Conservation (phyloP, 2,329 filamentous ascomycete species). For the Cadophora luteo-olivacea region DNA sequence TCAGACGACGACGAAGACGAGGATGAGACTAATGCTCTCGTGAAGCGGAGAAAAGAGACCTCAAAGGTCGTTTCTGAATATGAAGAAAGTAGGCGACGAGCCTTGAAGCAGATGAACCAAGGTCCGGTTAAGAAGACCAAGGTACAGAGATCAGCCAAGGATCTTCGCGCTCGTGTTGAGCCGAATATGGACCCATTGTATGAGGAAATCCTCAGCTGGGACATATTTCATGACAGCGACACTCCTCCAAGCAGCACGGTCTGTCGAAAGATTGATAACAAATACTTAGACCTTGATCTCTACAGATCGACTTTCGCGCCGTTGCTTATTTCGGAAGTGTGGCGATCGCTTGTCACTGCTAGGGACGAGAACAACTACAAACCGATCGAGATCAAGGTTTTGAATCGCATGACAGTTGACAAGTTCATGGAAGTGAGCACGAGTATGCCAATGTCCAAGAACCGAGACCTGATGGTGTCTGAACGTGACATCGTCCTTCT, state of each 20-base stretch:
- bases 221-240: slow-evolving; percentile 89
- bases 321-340: slow-evolving; percentile 89
- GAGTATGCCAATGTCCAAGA: slow-evolving; percentile 72
- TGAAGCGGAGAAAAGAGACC: slow-evolving; percentile 52
- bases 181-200: slow-evolving; percentile 88
- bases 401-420: slow-evolving; percentile 88
- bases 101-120: slow-evolving; percentile 59
- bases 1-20: slow-evolving; percentile 77
- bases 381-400: slow-evolving; percentile 85
- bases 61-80: slow-evolving; percentile 49
- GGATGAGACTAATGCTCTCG: slow-evolving; percentile 53
- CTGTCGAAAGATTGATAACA: slow-evolving; percentile 78
- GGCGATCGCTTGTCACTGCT: slow-evolving; percentile 89
- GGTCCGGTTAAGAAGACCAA: slow-evolving; percentile 86
- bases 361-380: slow-evolving; percentile 85
- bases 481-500: slow-evolving; percentile 92
- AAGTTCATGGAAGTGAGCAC: slow-evolving; percentile 92
- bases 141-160: slow-evolving; percentile 82
- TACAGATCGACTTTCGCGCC: slow-evolving; percentile 94
- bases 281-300: slow-evolving; percentile 75
- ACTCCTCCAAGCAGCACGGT: slow-evolving; percentile 79
- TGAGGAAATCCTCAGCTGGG: slow-evolving; percentile 87
- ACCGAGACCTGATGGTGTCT: slow-evolving; percentile 73
- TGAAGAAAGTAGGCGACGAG: slow-evolving; percentile 52
- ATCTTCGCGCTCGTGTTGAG: slow-evolving; percentile 90